phyloP scores from a whole-genome alignment of 257 asterid species.

The Linaria vulgaris region DNA sequence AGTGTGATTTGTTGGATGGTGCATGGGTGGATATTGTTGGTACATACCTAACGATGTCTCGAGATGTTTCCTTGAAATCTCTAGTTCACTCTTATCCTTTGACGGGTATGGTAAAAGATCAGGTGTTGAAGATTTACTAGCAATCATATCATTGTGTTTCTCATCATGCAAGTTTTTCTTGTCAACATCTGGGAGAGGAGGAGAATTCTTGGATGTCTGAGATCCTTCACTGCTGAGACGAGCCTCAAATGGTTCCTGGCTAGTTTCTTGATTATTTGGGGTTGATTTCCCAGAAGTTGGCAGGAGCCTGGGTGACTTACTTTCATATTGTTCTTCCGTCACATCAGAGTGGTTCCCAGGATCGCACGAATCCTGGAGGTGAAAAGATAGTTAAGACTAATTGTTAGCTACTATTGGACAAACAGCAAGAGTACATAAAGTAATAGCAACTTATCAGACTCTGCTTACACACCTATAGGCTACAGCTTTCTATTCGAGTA shows the following conservation, averaged over 20 bases:
- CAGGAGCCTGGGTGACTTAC: constrained; percentile 43
- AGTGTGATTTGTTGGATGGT: constrained; percentile 21
- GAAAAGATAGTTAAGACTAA: constrained; percentile 7
- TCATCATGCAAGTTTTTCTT: constrained; percentile 25
- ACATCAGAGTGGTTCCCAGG: constrained; percentile 78
- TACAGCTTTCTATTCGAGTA: too few relatives aligned
- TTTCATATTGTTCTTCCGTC: constrained; percentile 69
- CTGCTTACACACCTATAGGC: too few relatives aligned
- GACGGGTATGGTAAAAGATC: constrained; percentile 43
- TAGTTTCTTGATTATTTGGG: constrained; percentile 31
- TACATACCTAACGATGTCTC: not conserved
- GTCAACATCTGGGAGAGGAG: constrained; percentile 23
- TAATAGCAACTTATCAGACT: too few relatives aligned
- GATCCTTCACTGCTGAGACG: constrained; percentile 26
- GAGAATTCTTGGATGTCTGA: constrained; percentile 19
- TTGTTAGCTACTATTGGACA: too few relatives aligned
- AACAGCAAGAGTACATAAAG: too few relatives aligned
- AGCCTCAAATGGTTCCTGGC: constrained; percentile 24
- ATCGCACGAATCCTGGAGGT: constrained; percentile 68
- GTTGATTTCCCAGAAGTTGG: constrained; percentile 18
- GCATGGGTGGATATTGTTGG: constrained; percentile 6
- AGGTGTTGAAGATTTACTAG: constrained; percentile 34
- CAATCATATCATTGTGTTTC: constrained; percentile 24
- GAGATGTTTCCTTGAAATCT: constrained; percentile 25
- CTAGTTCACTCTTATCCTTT: constrained; percentile 29